Evolutionary conservation across 192 early-diverging fungal genomes (phyloP).

Genomic region (Dimargaris cristalligena): DNA sequence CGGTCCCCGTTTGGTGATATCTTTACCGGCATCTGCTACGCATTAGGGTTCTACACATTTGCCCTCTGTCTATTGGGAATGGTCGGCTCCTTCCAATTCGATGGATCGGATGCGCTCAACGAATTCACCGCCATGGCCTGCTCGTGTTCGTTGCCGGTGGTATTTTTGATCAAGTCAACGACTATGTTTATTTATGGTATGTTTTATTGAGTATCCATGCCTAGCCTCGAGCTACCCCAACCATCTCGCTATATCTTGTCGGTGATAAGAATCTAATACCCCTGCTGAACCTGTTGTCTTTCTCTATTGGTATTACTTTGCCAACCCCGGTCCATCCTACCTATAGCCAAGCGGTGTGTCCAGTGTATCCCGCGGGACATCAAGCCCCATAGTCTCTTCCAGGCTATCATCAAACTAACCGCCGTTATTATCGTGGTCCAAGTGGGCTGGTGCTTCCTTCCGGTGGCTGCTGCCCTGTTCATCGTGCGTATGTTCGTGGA

Average conservation of each 20-base stretch:
- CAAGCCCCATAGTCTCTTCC: not conserved
- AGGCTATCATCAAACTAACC: not conserved
- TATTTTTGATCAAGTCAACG: not conserved
- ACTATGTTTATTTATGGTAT: not conserved
- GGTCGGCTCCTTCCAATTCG: not conserved
- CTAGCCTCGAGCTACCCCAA: too few relatives aligned
- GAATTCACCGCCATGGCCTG: not conserved
- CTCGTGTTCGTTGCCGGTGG: not conserved
- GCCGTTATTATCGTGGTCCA: not conserved
- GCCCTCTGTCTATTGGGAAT: not conserved
- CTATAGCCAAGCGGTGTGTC: not conserved
- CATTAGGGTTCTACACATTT: not conserved
- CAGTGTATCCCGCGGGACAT: not conserved
- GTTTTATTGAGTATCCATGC: not conserved
- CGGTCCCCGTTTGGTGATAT: not conserved
- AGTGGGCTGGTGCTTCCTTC: not conserved
- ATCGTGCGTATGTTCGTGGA: not conserved
- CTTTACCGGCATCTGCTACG: not conserved
- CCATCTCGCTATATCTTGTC: not conserved
- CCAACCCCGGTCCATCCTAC: not conserved
- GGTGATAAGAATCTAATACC: not conserved
- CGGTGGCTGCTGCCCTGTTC: not conserved
- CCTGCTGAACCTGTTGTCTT: not conserved
- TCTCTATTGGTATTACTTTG: not conserved
- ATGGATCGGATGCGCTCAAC: not conserved